Percentiles rank a stretch among this genome's conserved stretches.
phyloP scores from a whole-genome alignment of 1,284 basidiomycete genomes.

The Rhodotorula glutinis region DNA sequence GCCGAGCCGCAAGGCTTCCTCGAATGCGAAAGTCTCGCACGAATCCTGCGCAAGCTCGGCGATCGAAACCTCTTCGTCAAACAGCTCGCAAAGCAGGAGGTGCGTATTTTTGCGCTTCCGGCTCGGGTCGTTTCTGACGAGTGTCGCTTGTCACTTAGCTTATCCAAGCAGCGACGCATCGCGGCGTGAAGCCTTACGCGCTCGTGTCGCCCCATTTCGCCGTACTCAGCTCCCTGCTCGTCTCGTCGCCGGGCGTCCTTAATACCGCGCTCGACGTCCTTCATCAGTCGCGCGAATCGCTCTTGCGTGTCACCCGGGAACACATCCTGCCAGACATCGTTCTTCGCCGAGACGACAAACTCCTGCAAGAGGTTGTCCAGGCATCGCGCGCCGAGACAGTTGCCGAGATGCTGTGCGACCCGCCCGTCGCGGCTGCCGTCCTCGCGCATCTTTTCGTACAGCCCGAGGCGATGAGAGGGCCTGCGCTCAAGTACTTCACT shows the following conservation, averaged over 20 bases:
- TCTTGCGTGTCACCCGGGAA: constrained; percentile 64
- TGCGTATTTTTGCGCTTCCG: neutral
- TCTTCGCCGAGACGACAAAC: constrained; percentile 56
- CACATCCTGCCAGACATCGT: constrained; percentile 70
- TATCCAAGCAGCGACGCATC: constrained; percentile 19
- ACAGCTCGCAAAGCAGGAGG: constrained; percentile 24
- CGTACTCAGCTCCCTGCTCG: constrained; percentile 28
- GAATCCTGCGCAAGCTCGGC: constrained; percentile 22
- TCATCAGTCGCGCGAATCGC: constrained; percentile 47
- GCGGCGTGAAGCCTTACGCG: constrained; percentile 32
- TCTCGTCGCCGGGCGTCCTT: constrained; percentile 17
- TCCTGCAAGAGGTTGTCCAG: constrained; percentile 54
- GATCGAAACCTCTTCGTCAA: constrained; percentile 32
- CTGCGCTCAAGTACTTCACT: constrained; percentile 63
- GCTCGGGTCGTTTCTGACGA: neutral
- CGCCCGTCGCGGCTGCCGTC: constrained; percentile 55
- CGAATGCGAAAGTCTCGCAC: constrained; percentile 28
- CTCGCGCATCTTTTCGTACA: constrained; percentile 70
- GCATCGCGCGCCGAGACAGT: constrained; percentile 54
- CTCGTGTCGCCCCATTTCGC: constrained; percentile 39
- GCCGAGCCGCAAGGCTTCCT: constrained; percentile 28
- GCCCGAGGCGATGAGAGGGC: constrained; percentile 56
- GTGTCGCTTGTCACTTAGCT: constrained; percentile 2
- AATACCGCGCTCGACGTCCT: constrained; percentile 31
- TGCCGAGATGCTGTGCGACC: constrained; percentile 59